Conservation (phyloP, 169 alveolate genomes). For the Plasmodium vinckei region DNA sequence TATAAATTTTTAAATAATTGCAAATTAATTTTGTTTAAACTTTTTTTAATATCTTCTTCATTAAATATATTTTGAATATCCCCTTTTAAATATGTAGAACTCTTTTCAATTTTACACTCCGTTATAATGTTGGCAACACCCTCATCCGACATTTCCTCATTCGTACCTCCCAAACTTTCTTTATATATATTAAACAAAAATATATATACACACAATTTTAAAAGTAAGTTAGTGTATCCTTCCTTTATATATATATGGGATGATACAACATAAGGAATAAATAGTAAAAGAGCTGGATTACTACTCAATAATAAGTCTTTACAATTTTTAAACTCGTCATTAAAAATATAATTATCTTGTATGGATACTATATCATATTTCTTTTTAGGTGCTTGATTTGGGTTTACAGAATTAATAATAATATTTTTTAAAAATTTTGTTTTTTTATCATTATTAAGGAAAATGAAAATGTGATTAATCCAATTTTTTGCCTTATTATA, state of each 20-base stretch:
- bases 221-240: not conserved
- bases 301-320: too few relatives aligned
- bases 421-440: slow-evolving; percentile 16
- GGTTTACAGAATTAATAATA: slow-evolving; percentile 10
- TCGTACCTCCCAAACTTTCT: not conserved
- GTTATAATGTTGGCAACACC: not conserved
- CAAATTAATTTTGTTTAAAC: not conserved
- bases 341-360: too few relatives aligned
- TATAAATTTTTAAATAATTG: slow-evolving; percentile 3
- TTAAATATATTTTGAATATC: not conserved
- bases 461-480: slow-evolving; percentile 38
- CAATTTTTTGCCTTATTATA: slow-evolving; percentile 14
- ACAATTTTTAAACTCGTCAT: too few relatives aligned
- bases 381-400: too few relatives aligned
- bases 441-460: slow-evolving; percentile 10
- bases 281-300: not conserved
- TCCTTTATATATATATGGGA: slow-evolving; percentile 7
- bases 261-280: slow-evolving; percentile 23
- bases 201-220: slow-evolving; percentile 43
- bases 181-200: slow-evolving; percentile 19
- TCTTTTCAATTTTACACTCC: slow-evolving; percentile 7
- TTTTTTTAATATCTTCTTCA: slow-evolving; percentile 16
- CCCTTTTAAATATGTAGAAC: slow-evolving; percentile 3
- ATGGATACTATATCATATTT: too few relatives aligned
- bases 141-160: not conserved